Evolutionary conservation across 148 eudicot genomes (phyloP), one percentile per base, ranked within the genome.

Genomic region (Camellia granthamiana): DNA sequence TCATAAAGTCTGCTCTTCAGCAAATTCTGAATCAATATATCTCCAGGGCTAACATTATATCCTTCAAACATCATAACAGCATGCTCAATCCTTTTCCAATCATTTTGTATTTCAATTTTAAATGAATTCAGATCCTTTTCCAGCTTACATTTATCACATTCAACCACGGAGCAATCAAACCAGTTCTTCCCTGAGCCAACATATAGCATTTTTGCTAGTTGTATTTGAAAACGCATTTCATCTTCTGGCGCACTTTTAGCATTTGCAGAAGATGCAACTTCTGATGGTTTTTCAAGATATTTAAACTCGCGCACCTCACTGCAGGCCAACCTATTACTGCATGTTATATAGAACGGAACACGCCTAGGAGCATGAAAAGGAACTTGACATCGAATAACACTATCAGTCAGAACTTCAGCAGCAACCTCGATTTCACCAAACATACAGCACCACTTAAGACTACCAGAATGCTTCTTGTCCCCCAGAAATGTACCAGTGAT

Each of bases 231-330:
- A 56, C 44, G 64, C 63, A 72, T 30, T 64, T 77, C 84, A 38
- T 78, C 78, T 64, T 72, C 78, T 64, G 67, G 73, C 21, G 18
- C 9, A 42, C 47, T 64, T 52, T 60, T 66, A 56, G 43, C 52
- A 77, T 8, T 38, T 6, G 8, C 15, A 30, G 30, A 38, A 30
- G 59, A 15, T 49, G 79, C n/a, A 65, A 43, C 73, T 60, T 42
- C 75, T 9, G 80, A 51, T 42, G 77, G 66, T 23, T 69, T 69
- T 62, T 83, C 68, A 23, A 84, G 82, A 49, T 77, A 91, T 75
- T 91, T 90, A 82, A 91, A 91, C 66, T 91, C 90, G 51, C 91
- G 81, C 75, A 89, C 88, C 82, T 91, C 89, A 85, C 91, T 91
- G 83, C 94, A 89, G 61, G 91, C 90, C 69, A 86, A 78, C 79